Evolutionary conservation across 2,329 filamentous ascomycete species (phyloP).

Genomic region (Trichoderma sp.): DNA sequence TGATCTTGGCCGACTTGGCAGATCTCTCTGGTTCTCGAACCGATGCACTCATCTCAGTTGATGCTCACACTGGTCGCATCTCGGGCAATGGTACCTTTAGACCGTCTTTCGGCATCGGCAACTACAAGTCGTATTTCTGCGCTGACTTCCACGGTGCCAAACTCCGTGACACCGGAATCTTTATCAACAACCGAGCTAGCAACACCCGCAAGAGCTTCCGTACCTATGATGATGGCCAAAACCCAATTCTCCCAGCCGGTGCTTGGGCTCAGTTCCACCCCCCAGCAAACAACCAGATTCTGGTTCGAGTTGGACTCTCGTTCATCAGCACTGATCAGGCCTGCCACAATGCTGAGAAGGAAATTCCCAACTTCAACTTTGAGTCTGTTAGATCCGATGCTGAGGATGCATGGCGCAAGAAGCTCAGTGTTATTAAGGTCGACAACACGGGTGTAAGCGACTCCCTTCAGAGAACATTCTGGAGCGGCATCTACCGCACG

Average conservation of each 20-base stretch:
- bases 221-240: conserved; percentile 30
- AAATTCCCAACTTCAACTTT: conserved; percentile 68
- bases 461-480: conserved; percentile 62
- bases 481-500: conserved; percentile 67
- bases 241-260: conserved; percentile 42
- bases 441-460: conserved; percentile 54
- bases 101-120: conserved; percentile 60
- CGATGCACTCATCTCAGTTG: conserved; percentile 25
- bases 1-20: conserved; percentile 58
- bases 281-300: conserved; percentile 44
- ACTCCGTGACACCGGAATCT: conserved; percentile 57
- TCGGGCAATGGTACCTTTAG: conserved; percentile 56
- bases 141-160: conserved; percentile 55
- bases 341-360: conserved; percentile 66
- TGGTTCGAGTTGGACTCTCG: conserved; percentile 68
- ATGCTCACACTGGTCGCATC: conserved; percentile 53
- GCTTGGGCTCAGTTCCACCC: conserved; percentile 62
- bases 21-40: conserved; percentile 46
- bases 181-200: conserved; percentile 52
- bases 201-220: conserved; percentile 42
- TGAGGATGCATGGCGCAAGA: conserved; percentile 60
- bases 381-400: conserved; percentile 52
- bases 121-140: conserved; percentile 59
- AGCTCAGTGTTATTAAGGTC: conserved; percentile 58
- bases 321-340: conserved; percentile 68